Conservation (phyloP, 2,329 filamentous ascomycete genomes). For the Colletotrichum sp. region DNA sequence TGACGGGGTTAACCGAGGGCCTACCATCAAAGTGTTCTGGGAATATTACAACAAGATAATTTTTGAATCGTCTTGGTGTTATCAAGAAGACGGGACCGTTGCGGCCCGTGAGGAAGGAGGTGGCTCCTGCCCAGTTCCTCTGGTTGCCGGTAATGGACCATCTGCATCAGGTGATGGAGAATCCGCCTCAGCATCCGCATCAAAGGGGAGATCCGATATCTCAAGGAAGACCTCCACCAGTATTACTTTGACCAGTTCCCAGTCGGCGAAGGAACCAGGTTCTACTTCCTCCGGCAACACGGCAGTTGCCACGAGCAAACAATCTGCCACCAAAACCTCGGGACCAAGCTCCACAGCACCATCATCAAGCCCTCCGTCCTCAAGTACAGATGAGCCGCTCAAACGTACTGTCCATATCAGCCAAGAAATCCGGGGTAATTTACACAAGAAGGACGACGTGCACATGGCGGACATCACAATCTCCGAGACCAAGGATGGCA, state of each 20-base stretch:
- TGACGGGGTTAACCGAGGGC: not conserved
- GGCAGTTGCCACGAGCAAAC: not conserved
- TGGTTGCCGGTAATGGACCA: not conserved
- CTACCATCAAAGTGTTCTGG: not conserved
- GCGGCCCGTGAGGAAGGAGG: not conserved
- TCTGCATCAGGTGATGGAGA: not conserved
- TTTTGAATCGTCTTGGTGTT: not conserved
- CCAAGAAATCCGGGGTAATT: not conserved
- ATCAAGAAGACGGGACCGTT: not conserved
- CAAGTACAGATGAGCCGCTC: not conserved
- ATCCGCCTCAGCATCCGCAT: not conserved
- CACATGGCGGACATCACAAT: not conserved
- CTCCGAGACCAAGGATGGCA: not conserved
- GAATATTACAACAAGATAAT: not conserved
- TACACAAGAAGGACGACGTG: not conserved
- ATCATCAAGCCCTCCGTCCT: not conserved
- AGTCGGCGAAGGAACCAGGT: not conserved
- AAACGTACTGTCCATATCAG: not conserved
- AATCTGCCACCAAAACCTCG: not conserved
- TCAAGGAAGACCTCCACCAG: not conserved
- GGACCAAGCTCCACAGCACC: not conserved
- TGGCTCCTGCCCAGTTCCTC: not conserved
- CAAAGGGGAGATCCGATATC: not conserved
- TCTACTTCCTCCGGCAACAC: not conserved
- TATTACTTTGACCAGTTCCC: not conserved